Evolutionary conservation across 352 stramenopile genomes (phyloP), one percentile per base, ranked within the genome.

Genomic region (Globisporangium emineosum): DNA sequence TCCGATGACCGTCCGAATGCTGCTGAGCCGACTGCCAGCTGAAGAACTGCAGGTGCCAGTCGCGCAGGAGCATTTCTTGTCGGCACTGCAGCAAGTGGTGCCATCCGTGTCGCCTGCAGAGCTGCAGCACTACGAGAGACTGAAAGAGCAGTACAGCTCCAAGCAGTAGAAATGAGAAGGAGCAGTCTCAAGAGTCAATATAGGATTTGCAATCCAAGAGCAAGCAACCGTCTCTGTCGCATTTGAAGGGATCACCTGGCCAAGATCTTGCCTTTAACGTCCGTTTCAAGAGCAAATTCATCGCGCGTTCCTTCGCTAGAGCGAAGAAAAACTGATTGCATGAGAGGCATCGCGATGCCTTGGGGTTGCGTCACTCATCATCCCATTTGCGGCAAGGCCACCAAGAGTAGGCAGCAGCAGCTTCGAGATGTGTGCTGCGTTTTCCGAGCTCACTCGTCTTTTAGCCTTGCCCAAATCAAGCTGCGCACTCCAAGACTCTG

Each of bases 71-170:
- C 80, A 96, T 59, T 93, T 96, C 49, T 53, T 83, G 29, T 66
- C 62, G 7, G 79, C 85, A 17, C 64, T 93, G 21, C 69, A 69
- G 29, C 72, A 83, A 32, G 77, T 96, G 2, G 75, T 89, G 60
- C 88, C 90, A 60, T 97, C 90, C 0, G 90, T 97, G 27, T 96
- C 88, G 8, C 71, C 81, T 2, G 84, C 87, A 8, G 90, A 97
- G 70, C 79, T 96, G 45, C 64, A 71, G 43, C 90, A 97, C 64
- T 97, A 97, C 69, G 90, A 97, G 63, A 84, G 81, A 27, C 76
- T 97, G 35, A 88, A 89, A 53, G 67, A 83, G 51, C 83, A 97
- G 76, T 97, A 93, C 72, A 96, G 80, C 62, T 91, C 80, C 8
- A 81, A 72, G 23, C 72, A 89, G 73, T 55, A 62, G 21, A 64